Evolutionary conservation across 768 basidiomycete species (phyloP).

Genomic region (Sarcodon aspratus): DNA sequence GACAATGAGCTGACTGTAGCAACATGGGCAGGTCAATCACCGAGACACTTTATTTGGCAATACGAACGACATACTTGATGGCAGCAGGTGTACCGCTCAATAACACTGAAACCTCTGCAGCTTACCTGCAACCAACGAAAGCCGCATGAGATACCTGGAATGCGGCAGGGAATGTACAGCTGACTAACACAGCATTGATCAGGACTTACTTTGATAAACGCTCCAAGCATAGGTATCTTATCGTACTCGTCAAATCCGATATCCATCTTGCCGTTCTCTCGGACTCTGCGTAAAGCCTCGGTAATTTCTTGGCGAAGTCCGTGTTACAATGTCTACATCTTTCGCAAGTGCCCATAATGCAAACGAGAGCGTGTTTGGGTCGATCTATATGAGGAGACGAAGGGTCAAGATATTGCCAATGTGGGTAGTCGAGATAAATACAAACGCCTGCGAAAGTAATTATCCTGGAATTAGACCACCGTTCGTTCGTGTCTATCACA

Average conservation of each 20-base stretch:
- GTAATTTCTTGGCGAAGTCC: conserved; percentile 17
- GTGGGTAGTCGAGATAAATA: background rate
- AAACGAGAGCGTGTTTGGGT: conserved; percentile 18
- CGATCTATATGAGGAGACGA: conserved; percentile 15
- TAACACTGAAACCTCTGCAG: conserved; percentile 34
- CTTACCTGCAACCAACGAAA: no score
- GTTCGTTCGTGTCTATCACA: no score
- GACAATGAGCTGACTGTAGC: conserved; percentile 29
- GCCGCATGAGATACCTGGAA: no score
- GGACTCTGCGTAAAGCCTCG: conserved; percentile 10
- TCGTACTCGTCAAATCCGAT: conserved; percentile 20
- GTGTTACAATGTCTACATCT: conserved; percentile 13
- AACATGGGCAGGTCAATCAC: background rate
- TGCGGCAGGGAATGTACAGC: no score
- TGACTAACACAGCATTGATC: no score
- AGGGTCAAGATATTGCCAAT: background rate
- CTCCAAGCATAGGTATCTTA: conserved; percentile 17
- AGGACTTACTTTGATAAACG: conserved; percentile 20
- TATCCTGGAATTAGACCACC: no score
- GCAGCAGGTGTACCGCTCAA: conserved; percentile 35
- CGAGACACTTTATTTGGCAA: background rate
- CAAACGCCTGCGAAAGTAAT: conserved; percentile 9
- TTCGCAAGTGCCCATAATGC: conserved; percentile 17
- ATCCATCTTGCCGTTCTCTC: conserved; percentile 14
- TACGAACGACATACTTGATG: conserved; percentile 1